These are phyloP conservation scores for Talaromyces thailandensis DNA, from an alignment of 495 filamentous ascomycete species.

Conservation along the genomic window DNA sequence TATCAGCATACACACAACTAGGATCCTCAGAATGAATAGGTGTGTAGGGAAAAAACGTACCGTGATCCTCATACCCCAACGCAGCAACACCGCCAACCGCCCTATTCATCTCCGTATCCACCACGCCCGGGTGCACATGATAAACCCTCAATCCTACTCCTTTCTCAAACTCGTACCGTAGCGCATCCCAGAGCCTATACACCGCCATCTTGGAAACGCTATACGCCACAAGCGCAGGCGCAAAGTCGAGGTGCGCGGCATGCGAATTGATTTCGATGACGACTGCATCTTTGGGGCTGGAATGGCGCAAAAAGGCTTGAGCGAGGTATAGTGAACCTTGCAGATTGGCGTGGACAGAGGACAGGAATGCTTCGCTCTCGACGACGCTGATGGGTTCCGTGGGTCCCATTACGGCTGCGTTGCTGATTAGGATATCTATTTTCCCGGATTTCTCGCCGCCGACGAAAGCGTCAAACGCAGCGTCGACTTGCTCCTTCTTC, in stretches of 20 bases:
- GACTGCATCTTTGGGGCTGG: conserved; percentile 19
- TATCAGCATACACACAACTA: conserved; percentile 2
- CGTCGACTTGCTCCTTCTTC: conserved; percentile 27
- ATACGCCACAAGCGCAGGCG: conserved; percentile 23
- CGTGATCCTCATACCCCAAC: conserved; percentile 27
- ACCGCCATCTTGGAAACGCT: conserved; percentile 30
- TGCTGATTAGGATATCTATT: conserved; percentile 18
- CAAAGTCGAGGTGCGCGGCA: conserved; percentile 28
- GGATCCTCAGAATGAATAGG: not conserved
- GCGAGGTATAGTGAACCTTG: conserved; percentile 25
- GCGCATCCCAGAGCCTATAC: conserved; percentile 28
- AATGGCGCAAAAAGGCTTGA: conserved; percentile 32
- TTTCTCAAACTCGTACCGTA: conserved; percentile 17
- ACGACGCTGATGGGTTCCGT: conserved; percentile 16
- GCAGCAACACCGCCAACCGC: conserved; percentile 23
- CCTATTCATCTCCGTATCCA: conserved; percentile 31
- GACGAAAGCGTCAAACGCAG: conserved; percentile 19
- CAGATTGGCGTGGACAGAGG: conserved; percentile 26
- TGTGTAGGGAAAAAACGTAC: conserved; percentile 17
- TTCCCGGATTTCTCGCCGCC: conserved; percentile 12
- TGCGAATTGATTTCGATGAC: conserved; percentile 27
- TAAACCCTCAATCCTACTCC: conserved; percentile 31
- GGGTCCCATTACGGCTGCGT: conserved; percentile 21
- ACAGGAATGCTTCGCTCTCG: conserved; percentile 22
- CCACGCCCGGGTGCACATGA: conserved; percentile 38